phyloP scores from a whole-genome alignment of 2,329 filamentous ascomycete species.

The Magnaporthiopsis poae region DNA sequence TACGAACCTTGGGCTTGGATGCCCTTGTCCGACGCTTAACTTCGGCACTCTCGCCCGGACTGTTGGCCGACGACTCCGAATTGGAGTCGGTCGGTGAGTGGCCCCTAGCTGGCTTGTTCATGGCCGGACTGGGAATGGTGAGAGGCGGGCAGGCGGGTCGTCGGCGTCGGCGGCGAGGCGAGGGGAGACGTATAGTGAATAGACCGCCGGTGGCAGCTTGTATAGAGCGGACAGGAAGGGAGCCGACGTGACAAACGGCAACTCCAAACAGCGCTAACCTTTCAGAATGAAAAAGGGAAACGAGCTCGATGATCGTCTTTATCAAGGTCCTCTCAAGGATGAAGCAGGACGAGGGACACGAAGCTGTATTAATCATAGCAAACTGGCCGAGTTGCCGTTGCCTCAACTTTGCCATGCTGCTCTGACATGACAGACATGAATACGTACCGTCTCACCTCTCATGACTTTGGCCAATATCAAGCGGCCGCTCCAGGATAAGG shows the following conservation, averaged over 20 bases:
- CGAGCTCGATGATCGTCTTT: neutral
- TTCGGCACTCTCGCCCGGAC: neutral
- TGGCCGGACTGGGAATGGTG: neutral
- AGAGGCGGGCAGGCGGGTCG: neutral
- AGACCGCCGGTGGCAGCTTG: neutral
- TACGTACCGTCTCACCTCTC: neutral
- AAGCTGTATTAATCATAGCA: neutral
- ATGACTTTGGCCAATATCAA: neutral
- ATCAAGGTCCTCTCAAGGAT: neutral
- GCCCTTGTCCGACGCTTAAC: slow-evolving; percentile 20
- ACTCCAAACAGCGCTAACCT: neutral
- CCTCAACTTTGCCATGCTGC: neutral
- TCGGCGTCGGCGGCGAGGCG: neutral
- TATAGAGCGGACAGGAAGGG: too few species aligned
- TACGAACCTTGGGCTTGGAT: slow-evolving; percentile 29
- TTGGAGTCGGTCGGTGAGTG: slow-evolving; percentile 6
- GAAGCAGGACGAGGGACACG: neutral
- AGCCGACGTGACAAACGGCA: too few species aligned
- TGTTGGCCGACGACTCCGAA: slow-evolving; percentile 6
- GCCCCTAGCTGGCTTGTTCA: slow-evolving; percentile 2
- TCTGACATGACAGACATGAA: neutral
- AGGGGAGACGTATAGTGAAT: neutral
- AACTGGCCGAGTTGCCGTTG: neutral
- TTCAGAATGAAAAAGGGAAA: neutral
- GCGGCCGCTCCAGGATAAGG: neutral